A percentile compares a stretch with the other conserved stretches of the same genome.
These are phyloP conservation scores for Aureobasidium sp. DNA, from an alignment of 2,329 filamentous ascomycete species.

Conservation along the genomic window DNA sequence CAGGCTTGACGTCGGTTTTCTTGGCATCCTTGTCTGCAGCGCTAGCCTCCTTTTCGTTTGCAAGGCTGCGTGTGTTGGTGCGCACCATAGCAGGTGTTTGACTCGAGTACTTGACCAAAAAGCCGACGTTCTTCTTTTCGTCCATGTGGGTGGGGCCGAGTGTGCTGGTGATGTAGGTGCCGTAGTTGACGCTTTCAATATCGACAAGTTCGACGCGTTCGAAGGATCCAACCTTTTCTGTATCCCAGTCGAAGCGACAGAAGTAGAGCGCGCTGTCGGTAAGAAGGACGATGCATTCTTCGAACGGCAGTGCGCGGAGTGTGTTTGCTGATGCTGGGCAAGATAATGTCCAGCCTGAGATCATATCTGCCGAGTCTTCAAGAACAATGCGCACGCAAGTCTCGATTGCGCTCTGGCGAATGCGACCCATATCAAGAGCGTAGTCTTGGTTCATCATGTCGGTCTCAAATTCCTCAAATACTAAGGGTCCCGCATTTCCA, in stretches of 20 bases:
- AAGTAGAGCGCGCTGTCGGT: conserved; percentile 81
- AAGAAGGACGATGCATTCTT: conserved; percentile 80
- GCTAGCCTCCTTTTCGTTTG: conserved; percentile 44
- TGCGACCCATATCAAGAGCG: conserved; percentile 74
- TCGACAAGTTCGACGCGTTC: conserved; percentile 75
- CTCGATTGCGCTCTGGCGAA: conserved; percentile 84
- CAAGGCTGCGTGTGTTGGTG: conserved; percentile 77
- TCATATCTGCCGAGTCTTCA: conserved; percentile 73
- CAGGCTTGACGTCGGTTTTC: conserved; percentile 15
- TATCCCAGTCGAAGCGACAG: conserved; percentile 88
- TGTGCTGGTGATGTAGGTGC: conserved; percentile 86
- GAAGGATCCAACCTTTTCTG: conserved; percentile 89
- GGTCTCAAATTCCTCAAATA: conserved; percentile 91
- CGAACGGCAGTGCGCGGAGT: conserved; percentile 62
- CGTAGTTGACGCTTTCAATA: conserved; percentile 64
- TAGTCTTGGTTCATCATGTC: conserved; percentile 92
- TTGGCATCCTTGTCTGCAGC: conserved; percentile 28
- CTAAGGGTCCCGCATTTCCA: conserved; percentile 73
- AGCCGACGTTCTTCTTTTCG: conserved; percentile 68
- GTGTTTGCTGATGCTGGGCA: conserved; percentile 67
- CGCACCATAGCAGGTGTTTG: conserved; percentile 64
- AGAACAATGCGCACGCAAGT: conserved; percentile 81
- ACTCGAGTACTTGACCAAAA: conserved; percentile 70
- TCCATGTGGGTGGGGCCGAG: conserved; percentile 71
- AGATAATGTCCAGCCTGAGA: conserved; percentile 82